Base-by-base conservation (phyloP, 768 basidiomycete species). In the Xerocomellus chrysenteron region DNA sequence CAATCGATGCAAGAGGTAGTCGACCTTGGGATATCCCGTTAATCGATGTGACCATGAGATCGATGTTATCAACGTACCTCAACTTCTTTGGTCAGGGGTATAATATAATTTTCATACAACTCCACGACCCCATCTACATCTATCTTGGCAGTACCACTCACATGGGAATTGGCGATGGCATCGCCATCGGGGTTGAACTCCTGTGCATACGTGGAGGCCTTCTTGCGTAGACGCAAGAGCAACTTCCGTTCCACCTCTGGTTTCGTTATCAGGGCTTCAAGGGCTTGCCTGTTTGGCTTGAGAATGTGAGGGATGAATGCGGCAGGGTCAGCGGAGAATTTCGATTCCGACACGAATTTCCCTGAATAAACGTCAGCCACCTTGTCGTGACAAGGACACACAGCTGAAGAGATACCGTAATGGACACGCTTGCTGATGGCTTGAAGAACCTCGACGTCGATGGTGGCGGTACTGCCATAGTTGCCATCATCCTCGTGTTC, bases 321-420 rank as follows among this genome's bases (percentile, higher is more conserved):
- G 36, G 87, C 78, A 19, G 97, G 96, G 58, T 91, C 78, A 32
- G 84, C 81, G n/a, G 80, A 70, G 77, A 99, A 99, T 71, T 99
- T 99, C 28, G 92, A 91, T 74, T 99, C 97, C 5, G 95, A 94
- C 6, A 99, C 97, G 70, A 99, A 99, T 80, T 98, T 98, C 55
- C 97, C 96, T 99, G 68, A 10, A 59, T 10, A 36, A 32, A 4
- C 21, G 30, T 56, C 50, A 63, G 60, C 21, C 43, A 19, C 49
- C 30, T 43, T 21, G 17, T 36, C 47, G 47, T n/a, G 48, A 14
- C 16, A 32, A 55, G 4, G 24, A 21, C 8, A 26, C 30, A 16
- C n/a, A 8, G 45, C 19, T 19, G 36, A 47, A 82, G 35, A 43
- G 82, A 50, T 62, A 95, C 97, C 97, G 67, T 96, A 99, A 73